phyloP scores from a whole-genome alignment of 805 yeast species.

The Metschnikowia santaceciliae region DNA sequence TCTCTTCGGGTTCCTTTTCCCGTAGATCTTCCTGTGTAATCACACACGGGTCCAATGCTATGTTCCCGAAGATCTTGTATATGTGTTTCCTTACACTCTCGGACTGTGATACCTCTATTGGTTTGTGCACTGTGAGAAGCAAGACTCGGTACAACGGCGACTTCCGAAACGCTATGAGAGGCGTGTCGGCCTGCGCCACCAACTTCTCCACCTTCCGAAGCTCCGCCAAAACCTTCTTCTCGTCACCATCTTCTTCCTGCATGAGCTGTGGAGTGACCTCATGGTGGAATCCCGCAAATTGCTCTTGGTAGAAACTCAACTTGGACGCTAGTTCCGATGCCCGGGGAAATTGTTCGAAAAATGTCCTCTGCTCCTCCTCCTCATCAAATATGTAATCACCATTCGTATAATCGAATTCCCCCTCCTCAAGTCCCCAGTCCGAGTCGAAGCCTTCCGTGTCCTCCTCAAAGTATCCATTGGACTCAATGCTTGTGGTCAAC shows the following conservation, averaged over 20 bases:
- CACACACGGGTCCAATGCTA: constrained; percentile 12
- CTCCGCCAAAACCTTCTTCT: constrained; percentile 14
- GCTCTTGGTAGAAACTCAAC: constrained; percentile 14
- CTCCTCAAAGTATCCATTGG: not conserved
- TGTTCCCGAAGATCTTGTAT: constrained; percentile 17
- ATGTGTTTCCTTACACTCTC: constrained; percentile 11
- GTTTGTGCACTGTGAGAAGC: constrained; percentile 29
- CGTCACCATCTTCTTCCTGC: constrained; percentile 7
- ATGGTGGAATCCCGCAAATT: constrained; percentile 17
- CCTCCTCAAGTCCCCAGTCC: constrained; percentile 45
- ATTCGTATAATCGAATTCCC: constrained; percentile 23
- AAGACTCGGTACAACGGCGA: constrained; percentile 30
- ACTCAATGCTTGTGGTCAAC: not conserved
- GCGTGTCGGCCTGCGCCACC: constrained; percentile 19
- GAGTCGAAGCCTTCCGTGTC: constrained; percentile 16
- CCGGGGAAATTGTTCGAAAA: constrained; percentile 23
- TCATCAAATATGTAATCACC: constrained; percentile 37
- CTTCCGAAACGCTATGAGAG: constrained; percentile 28
- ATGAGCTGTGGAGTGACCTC: constrained; percentile 17
- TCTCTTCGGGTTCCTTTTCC: constrained; percentile 1
- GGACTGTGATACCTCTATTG: constrained; percentile 16
- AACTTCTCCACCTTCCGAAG: constrained; percentile 17
- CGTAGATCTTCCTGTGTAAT: constrained; percentile 14
- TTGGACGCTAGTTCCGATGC: constrained; percentile 21
- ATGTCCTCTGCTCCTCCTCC: constrained; percentile 26